phyloP scores from a whole-genome alignment of 352 stramenopile species.

The Phytophthora podocarpi region DNA sequence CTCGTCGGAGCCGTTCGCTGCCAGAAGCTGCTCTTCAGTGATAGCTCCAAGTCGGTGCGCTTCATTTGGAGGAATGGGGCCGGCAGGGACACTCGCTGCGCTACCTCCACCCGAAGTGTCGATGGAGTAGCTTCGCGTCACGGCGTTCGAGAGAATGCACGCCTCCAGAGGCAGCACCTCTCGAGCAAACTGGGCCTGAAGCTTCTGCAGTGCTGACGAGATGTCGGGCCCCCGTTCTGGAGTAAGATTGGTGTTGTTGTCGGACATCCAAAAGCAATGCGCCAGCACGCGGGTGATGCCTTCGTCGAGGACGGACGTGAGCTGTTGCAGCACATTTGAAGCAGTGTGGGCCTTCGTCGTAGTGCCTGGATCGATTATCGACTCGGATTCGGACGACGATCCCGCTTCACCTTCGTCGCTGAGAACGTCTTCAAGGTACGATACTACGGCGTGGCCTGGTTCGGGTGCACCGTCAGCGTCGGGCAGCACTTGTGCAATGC shows the following conservation, averaged over 20 bases:
- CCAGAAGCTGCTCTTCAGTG: conserved; percentile 30
- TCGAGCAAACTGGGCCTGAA: conserved; percentile 20
- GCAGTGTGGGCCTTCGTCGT: conserved; percentile 23
- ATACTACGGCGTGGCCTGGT: conserved; percentile 21
- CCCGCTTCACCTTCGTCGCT: not conserved
- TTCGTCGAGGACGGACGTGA: conserved; percentile 32
- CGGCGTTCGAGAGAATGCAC: conserved; percentile 35
- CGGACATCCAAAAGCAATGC: conserved; percentile 7
- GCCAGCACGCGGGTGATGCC: conserved; percentile 22
- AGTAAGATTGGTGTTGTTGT: not conserved
- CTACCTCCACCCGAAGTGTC: conserved; percentile 14
- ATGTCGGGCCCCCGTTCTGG: not conserved
- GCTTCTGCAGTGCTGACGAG: conserved; percentile 4
- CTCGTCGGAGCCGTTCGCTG: conserved; percentile 29
- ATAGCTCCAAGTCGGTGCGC: conserved; percentile 38
- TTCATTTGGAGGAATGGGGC: conserved; percentile 46
- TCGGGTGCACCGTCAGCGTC: conserved; percentile 9
- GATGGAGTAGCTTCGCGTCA: conserved; percentile 38
- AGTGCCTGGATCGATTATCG: not conserved
- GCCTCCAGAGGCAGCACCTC: conserved; percentile 32
- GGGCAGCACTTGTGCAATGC: conserved; percentile 9
- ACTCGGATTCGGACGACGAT: not conserved
- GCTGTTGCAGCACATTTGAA: conserved; percentile 50
- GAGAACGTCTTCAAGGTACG: conserved; percentile 18
- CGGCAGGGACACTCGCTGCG: conserved; percentile 10